phyloP scores from a whole-genome alignment of 805 yeast genomes.

The Saturnispora zaruensis region DNA sequence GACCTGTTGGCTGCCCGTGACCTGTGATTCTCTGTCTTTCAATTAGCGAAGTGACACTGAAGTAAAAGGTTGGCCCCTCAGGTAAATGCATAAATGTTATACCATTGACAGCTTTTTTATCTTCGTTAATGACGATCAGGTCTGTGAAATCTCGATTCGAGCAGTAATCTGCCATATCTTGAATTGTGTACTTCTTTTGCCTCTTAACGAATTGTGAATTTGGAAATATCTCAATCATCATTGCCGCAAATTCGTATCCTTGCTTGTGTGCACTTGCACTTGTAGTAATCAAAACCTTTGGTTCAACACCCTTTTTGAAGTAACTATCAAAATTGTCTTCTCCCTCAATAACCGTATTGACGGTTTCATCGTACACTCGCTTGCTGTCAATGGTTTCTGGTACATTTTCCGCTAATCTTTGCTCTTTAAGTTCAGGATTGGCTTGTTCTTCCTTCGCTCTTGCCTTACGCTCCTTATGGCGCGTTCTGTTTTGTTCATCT shows the following conservation, averaged over 20 bases:
- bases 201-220: conserved; percentile 81
- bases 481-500: conserved; percentile 64
- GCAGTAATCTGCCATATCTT: conserved; percentile 80
- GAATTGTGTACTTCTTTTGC: conserved; percentile 72
- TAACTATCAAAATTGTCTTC: conserved; percentile 58
- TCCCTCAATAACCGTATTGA: conserved; percentile 47
- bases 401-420: conserved; percentile 68
- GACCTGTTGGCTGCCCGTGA: conserved; percentile 86
- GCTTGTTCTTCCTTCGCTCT: conserved; percentile 82
- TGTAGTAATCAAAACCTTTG: conserved; percentile 86
- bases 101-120: conserved; percentile 86
- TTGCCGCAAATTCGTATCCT: conserved; percentile 86
- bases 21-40: conserved; percentile 72
- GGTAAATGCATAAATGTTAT: conserved; percentile 90
- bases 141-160: conserved; percentile 80
- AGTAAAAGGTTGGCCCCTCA: conserved; percentile 91
- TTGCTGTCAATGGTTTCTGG: conserved; percentile 79
- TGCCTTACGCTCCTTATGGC: conserved; percentile 68
- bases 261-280: conserved; percentile 75
- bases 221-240: conserved; percentile 76
- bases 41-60: conserved; percentile 67
- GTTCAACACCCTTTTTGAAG: conserved; percentile 46
- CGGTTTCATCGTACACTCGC: conserved; percentile 82
- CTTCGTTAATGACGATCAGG: conserved; percentile 84
- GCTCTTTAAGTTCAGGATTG: conserved; percentile 73